A percentile compares a stretch with the other conserved stretches of the same genome.
Conservation (phyloP, 331 rosid genomes). For the Dryas integrifolia region DNA sequence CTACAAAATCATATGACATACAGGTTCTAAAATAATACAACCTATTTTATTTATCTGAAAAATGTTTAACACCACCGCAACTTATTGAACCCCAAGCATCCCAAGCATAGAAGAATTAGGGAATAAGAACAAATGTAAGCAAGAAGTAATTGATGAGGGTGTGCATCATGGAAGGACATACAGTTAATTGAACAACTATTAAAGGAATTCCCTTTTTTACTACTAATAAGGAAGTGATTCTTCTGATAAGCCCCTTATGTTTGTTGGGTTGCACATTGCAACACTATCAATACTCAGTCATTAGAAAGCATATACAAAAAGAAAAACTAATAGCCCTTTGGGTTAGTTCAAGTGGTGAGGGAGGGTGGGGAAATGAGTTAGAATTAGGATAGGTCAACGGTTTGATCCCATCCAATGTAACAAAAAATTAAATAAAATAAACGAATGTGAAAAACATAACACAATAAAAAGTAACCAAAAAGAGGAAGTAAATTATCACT, state of each 20-base stretch:
- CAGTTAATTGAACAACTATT: no score
- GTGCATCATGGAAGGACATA: not conserved
- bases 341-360: no score
- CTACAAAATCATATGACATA: not conserved
- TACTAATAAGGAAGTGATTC: not conserved
- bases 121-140: not conserved
- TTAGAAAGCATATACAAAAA: not conserved
- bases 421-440: not conserved
- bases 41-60: not conserved
- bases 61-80: not conserved
- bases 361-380: no score
- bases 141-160: not conserved
- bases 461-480: not conserved
- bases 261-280: not conserved
- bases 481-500: slow-evolving; percentile 5
- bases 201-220: no score
- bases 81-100: slow-evolving; percentile 1
- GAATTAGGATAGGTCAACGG: not conserved
- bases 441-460: not conserved
- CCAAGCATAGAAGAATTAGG: slow-evolving; percentile 2
- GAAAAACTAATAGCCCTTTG: not conserved
- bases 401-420: not conserved
- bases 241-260: not conserved
- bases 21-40: not conserved
- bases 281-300: not conserved